Conservation (phyloP, 176 grass and related monocot genomes). For the Carex littledalei region DNA sequence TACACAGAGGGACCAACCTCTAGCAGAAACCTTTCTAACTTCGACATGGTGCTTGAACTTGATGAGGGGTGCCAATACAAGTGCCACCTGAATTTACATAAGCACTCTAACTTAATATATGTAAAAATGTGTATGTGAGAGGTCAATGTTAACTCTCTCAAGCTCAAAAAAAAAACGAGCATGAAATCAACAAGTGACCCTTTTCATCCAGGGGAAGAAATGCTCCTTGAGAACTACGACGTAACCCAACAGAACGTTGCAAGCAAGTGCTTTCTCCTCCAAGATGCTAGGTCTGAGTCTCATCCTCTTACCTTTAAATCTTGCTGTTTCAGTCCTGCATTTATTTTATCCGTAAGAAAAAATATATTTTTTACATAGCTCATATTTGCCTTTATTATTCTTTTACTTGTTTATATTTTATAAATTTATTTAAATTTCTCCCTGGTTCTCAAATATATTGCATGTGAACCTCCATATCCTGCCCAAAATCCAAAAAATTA, state of each 20-base stretch:
- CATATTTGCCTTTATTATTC: background rate
- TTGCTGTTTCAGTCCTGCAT: constrained; percentile 75
- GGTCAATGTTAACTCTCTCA: background rate
- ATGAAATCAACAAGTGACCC: constrained; percentile 35
- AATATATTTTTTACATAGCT: background rate
- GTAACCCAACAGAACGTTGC: constrained; percentile 88
- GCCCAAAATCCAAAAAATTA: background rate
- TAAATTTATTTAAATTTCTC: background rate
- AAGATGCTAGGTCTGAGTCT: constrained; percentile 72
- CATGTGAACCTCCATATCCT: background rate
- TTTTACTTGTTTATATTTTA: background rate
- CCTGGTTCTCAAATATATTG: background rate
- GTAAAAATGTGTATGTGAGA: constrained; percentile 20
- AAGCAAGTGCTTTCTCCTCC: constrained; percentile 92
- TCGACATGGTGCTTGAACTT: constrained; percentile 92
- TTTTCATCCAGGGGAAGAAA: constrained; percentile 95
- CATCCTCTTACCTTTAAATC: constrained; percentile 73
- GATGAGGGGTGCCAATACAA: constrained; percentile 80
- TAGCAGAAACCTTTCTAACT: constrained; percentile 87
- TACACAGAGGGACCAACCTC: constrained; percentile 38
- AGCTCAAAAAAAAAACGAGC: background rate
- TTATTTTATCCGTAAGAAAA: background rate
- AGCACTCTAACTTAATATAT: background rate
- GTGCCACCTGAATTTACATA: constrained; percentile 52
- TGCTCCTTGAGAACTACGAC: constrained; percentile 83